These are phyloP conservation scores for Colletotrichum simmondsii DNA, from an alignment of 2,329 filamentous ascomycete genomes.

Conservation along the genomic window DNA sequence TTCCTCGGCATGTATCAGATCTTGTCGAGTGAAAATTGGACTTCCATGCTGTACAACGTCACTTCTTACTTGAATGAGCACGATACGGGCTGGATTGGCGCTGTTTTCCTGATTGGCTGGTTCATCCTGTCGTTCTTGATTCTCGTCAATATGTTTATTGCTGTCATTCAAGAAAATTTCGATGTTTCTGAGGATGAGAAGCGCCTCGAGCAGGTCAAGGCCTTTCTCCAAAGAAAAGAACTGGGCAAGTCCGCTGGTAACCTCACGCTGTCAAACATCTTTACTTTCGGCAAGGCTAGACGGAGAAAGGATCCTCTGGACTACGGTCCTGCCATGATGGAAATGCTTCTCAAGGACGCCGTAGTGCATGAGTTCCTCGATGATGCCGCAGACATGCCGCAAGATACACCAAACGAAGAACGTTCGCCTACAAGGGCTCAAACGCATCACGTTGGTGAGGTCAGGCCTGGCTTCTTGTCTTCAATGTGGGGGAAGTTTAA, in stretches of 20 bases:
- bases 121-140: slow-evolving; percentile 97
- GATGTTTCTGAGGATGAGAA: slow-evolving; percentile 99
- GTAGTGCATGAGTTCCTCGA: slow-evolving; percentile 96
- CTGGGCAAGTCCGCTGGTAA: slow-evolving; percentile 79
- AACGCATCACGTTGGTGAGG: slow-evolving; percentile 50
- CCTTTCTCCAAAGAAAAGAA: slow-evolving; percentile 92
- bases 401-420: slow-evolving; percentile 48
- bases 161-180: slow-evolving; percentile 99
- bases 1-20: slow-evolving; percentile 99
- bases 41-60: slow-evolving; percentile 83
- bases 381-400: slow-evolving; percentile 66
- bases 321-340: slow-evolving; percentile 90
- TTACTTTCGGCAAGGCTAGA: slow-evolving; percentile 69
- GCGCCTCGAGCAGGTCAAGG: slow-evolving; percentile 93
- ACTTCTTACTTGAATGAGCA: slow-evolving; percentile 74
- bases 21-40: slow-evolving; percentile 97
- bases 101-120: slow-evolving; percentile 92
- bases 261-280: slow-evolving; percentile 78
- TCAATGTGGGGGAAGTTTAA: slow-evolving; percentile 70
- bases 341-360: slow-evolving; percentile 96
- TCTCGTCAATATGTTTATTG: slow-evolving; percentile 99
- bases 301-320: slow-evolving; percentile 85
- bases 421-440: slow-evolving; percentile 44
- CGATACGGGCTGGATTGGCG: slow-evolving; percentile 91
- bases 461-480: slow-evolving; percentile 69